Evolutionary conservation across 768 basidiomycete species (phyloP).

Genomic region (Trametes sanguinea): DNA sequence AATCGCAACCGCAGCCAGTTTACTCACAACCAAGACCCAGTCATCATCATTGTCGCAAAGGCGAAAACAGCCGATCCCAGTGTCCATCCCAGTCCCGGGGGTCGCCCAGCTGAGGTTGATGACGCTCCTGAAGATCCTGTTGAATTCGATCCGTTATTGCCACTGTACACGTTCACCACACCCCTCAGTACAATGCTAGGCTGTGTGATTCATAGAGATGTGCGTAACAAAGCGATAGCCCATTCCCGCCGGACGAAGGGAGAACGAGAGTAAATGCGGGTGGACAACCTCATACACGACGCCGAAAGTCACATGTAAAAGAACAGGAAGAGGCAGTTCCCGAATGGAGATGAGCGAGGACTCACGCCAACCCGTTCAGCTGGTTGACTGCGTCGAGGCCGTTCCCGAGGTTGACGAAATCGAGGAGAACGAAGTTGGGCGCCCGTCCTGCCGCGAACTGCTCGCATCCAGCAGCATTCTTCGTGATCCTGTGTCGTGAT

Average conservation of each 20-base stretch:
- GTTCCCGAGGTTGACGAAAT: constrained; percentile 52
- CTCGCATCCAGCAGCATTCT: constrained; percentile 46
- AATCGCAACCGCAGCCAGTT: too few species aligned
- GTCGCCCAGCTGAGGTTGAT: not conserved
- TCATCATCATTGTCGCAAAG: constrained; percentile 8
- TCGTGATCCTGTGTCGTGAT: constrained; percentile 40
- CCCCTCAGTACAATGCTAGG: not conserved
- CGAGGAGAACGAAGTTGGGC: constrained; percentile 56
- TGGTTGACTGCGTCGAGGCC: constrained; percentile 44
- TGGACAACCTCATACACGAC: not conserved
- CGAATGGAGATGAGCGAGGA: not conserved
- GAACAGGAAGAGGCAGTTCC: too few species aligned
- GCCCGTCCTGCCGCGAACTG: constrained; percentile 46
- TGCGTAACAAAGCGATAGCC: not conserved
- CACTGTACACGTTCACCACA: not conserved
- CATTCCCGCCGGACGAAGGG: not conserved
- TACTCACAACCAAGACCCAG: not conserved
- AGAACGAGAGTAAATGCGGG: not conserved
- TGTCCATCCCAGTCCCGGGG: not conserved
- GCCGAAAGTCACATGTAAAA: too few species aligned
- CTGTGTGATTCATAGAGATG: too few species aligned
- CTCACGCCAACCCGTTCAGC: constrained; percentile 44
- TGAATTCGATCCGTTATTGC: not conserved
- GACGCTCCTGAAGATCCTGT: not conserved
- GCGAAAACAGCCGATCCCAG: not conserved